Evolutionary conservation across 73 alveolate species (phyloP), one percentile per base, ranked within the genome.

Genomic region (Paramecium sonneborni): DNA sequence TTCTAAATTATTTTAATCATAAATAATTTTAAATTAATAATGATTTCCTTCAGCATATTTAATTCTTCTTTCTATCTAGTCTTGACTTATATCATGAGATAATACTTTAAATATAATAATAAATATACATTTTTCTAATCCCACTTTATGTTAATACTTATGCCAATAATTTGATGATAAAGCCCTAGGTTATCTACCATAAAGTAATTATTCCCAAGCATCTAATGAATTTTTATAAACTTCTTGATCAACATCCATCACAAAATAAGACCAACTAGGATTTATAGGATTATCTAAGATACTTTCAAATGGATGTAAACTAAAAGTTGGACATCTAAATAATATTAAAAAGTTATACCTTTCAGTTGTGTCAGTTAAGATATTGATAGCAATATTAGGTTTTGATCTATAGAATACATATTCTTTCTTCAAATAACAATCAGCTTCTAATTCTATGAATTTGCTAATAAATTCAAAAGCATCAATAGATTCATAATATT

Each of bases 361-460:
- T 32, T 88, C 94, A 24, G 94, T 88, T n/a, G 94, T 88, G 70
- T 88, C 94, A 23, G 94, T 88, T 32, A 88, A 72, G 1, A 88
- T 82, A 24, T 85, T 70, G 4, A 88, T 69, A 23, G 88, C 94
- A 26, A 88, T 44, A 70, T 88, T 69, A 20, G 94, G 87, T 15
- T 76, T 23, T 3, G 85, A 56, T 70, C 87, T 82, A 88, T 88
- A 88, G 35, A 88, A 88, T 35, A 88, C 55, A 70, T 20, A 88
- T 26, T 43, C 74, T 10, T 88, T 88, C 6, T 35, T 55, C 62
- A 56, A 21, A 69, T 88, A 88, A 11, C 70, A 37, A 3, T 76
- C 39, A 26, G 91, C 48, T 70, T 88, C 94, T 34, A 68, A 38
- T 43, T 69, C 90, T 3, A 82, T 72, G 21, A 88, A 88, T 44